These are phyloP conservation scores for Lactifluus subvellereus DNA, from an alignment of 768 basidiomycete species.

Conservation along the genomic window DNA sequence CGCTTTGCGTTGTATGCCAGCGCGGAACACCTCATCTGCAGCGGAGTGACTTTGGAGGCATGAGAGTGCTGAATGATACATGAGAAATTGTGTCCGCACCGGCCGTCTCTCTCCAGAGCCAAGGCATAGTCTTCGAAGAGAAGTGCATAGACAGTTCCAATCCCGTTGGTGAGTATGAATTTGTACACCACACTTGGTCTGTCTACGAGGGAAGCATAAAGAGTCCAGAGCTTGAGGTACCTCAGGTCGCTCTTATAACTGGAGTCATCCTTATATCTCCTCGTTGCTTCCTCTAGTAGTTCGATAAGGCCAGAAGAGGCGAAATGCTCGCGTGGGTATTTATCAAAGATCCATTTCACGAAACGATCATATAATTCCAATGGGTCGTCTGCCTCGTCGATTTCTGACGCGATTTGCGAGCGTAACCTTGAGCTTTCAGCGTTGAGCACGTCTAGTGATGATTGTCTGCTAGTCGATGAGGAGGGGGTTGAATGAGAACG, in stretches of 20 bases:
- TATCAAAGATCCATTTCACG: conserved; percentile 83
- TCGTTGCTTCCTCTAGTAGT: conserved; percentile 77
- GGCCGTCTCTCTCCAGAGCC: conserved; percentile 66
- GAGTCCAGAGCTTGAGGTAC: conserved; percentile 88
- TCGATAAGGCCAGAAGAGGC: conserved; percentile 69
- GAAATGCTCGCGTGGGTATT: conserved; percentile 63
- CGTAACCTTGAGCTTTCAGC: conserved; percentile 15
- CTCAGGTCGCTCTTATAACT: conserved; percentile 82
- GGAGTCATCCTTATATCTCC: conserved; percentile 75
- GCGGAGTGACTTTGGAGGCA: conserved; percentile 50
- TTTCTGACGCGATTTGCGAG: conserved; percentile 33
- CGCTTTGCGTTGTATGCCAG: conserved; percentile 76
- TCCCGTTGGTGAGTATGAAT: conserved; percentile 45
- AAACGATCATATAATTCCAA: conserved; percentile 81
- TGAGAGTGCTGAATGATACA: conserved; percentile 3
- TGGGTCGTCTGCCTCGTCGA: conserved; percentile 72
- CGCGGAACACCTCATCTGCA: conserved; percentile 74
- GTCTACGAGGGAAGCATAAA: conserved; percentile 78
- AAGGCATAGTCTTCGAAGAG: conserved; percentile 91
- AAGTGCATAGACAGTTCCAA: conserved; percentile 65
- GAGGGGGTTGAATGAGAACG: conserved; percentile 10
- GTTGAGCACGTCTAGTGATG: conserved; percentile 4
- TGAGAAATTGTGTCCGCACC: conserved; percentile 43
- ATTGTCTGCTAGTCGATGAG: not conserved
- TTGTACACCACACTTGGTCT: conserved; percentile 56